Percentiles rank a stretch among this genome's conserved stretches.
Evolutionary conservation across 2,329 filamentous ascomycete genomes (phyloP).

Genomic region (Pestalotiopsis sp.): DNA sequence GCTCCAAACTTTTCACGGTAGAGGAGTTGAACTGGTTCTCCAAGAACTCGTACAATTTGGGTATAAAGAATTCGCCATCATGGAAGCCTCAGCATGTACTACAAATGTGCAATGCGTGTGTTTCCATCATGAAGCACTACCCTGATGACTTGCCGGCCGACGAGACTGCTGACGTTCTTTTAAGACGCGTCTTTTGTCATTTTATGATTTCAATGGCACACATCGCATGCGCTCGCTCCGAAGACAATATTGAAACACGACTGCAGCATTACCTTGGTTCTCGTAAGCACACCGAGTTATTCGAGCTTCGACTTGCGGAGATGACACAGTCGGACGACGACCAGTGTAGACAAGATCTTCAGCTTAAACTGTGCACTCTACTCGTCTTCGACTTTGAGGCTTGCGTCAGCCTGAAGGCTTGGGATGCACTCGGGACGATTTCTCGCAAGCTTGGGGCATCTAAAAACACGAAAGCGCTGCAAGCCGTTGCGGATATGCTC

Average conservation of each 20-base stretch:
- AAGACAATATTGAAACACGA: conserved; percentile 51
- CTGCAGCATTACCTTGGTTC: conserved; percentile 63
- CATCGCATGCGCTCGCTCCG: conserved; percentile 52
- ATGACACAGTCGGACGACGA: conserved; percentile 42
- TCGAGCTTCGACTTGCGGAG: conserved; percentile 49
- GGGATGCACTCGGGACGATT: conserved; percentile 65
- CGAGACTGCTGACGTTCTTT: conserved; percentile 47
- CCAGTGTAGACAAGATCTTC: conserved; percentile 52
- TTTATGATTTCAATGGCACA: conserved; percentile 63
- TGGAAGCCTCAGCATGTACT: conserved; percentile 58
- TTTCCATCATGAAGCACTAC: conserved; percentile 53
- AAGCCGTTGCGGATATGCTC: conserved; percentile 68
- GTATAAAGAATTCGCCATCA: conserved; percentile 58
- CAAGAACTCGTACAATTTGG: conserved; percentile 78
- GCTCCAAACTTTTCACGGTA: conserved; percentile 55
- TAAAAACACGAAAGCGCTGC: conserved; percentile 49
- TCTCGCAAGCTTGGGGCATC: conserved; percentile 53
- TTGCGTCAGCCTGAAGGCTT: conserved; percentile 65
- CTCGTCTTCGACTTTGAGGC: conserved; percentile 81
- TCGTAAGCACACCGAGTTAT: conserved; percentile 62
- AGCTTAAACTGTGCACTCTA: conserved; percentile 65
- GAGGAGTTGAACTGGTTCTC: conserved; percentile 83
- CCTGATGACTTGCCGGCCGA: conserved; percentile 45
- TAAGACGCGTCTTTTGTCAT: conserved; percentile 69
- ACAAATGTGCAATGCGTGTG: conserved; percentile 56